phyloP scores from a whole-genome alignment of 805 yeast species.

The Ogataea pilisensis region DNA sequence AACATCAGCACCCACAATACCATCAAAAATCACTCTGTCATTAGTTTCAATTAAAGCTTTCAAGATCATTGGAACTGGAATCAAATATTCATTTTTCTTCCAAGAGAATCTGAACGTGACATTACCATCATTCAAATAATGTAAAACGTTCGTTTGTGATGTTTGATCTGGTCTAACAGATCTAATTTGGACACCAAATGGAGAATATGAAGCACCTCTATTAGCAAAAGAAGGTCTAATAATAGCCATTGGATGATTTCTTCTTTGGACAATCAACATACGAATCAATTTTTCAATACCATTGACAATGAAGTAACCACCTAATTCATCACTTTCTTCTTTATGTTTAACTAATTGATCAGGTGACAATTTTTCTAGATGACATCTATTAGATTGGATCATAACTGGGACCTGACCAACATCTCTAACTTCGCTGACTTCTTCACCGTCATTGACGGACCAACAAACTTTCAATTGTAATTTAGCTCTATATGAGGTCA shows the following conservation, averaged over 20 bases:
- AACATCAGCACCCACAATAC: conserved; percentile 86
- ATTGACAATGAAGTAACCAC: conserved; percentile 93
- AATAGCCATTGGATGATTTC: conserved; percentile 98
- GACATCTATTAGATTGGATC: conserved; percentile 90
- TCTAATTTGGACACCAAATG: conserved; percentile 91
- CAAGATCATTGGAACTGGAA: conserved; percentile 88
- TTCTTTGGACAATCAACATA: conserved; percentile 95
- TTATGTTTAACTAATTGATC: conserved; percentile 67
- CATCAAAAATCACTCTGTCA: conserved; percentile 94
- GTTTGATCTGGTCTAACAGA: conserved; percentile 96
- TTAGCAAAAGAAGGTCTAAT: conserved; percentile 91
- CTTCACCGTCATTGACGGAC: conserved; percentile 86
- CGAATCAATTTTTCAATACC: conserved; percentile 96
- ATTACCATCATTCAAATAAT: conserved; percentile 91
- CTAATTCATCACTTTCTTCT: conserved; percentile 94
- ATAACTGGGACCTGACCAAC: conserved; percentile 90
- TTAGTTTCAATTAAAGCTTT: conserved; percentile 87
- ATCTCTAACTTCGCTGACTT: conserved; percentile 75
- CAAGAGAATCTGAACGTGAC: conserved; percentile 96
- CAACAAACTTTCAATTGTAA: conserved; percentile 75
- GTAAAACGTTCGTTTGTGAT: conserved; percentile 96
- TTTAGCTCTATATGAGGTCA: conserved; percentile 76
- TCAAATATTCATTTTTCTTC: conserved; percentile 92
- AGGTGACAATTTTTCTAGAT: conserved; percentile 80
- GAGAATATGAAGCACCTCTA: conserved; percentile 88